These are phyloP conservation scores for Trichosporon faecale DNA, from an alignment of 1,284 basidiomycete genomes.

Conservation along the genomic window DNA sequence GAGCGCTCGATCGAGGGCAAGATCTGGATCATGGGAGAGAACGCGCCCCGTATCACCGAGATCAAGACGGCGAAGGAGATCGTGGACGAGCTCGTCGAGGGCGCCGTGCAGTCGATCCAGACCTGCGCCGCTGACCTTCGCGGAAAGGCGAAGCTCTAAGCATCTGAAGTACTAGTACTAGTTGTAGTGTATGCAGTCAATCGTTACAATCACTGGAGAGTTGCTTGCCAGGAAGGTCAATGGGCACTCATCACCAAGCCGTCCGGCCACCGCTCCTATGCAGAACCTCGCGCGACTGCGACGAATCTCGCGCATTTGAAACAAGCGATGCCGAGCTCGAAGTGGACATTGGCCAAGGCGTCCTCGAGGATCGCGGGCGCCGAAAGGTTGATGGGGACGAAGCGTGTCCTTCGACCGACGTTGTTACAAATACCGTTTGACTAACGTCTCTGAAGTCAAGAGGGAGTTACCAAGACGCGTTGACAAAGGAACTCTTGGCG, in stretches of 20 bases:
- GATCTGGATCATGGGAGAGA: slow-evolving; percentile 71
- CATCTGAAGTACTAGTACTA: neutral
- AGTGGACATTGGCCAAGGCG: neutral
- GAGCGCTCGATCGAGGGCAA: slow-evolving; percentile 66
- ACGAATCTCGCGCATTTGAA: too few relatives aligned
- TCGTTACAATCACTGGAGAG: neutral
- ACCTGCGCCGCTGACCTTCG: slow-evolving; percentile 13
- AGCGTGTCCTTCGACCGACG: too few relatives aligned
- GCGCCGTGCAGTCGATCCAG: slow-evolving; percentile 36
- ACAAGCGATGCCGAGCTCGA: neutral
- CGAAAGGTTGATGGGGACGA: too few relatives aligned
- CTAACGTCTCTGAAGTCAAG: neutral
- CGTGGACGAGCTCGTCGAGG: slow-evolving; percentile 66
- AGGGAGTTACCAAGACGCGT: neutral
- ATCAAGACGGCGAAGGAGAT: slow-evolving; percentile 75
- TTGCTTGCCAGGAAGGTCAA: too few relatives aligned
- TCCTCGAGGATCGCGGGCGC: too few relatives aligned
- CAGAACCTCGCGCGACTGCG: too few relatives aligned
- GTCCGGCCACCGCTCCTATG: too few relatives aligned
- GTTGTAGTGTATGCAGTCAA: neutral
- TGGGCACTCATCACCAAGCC: too few relatives aligned
- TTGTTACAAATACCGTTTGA: neutral
- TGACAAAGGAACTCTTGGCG: neutral
- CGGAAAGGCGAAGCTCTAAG: neutral
- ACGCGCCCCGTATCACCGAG: slow-evolving; percentile 72